phyloP scores from a whole-genome alignment of 495 filamentous ascomycete species.

The Paragyromitra xinjiangensis region DNA sequence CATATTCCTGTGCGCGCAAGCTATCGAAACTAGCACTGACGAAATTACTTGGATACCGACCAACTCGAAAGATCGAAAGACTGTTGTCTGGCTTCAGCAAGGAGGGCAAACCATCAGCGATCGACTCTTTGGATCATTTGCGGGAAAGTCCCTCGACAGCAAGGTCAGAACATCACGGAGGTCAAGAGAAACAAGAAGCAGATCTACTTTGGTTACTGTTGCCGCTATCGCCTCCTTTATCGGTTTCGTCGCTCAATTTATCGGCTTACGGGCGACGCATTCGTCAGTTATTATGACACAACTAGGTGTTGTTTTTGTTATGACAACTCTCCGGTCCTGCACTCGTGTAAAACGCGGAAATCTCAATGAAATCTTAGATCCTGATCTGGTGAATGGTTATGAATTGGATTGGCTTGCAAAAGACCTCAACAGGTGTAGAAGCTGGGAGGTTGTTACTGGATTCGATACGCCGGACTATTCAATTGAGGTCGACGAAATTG shows the following conservation, averaged over 20 bases:
- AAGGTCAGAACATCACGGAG: neutral
- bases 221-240: constrained; percentile 56
- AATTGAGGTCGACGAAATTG: constrained; percentile 58
- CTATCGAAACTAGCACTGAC: constrained; percentile 14
- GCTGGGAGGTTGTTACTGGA: constrained; percentile 9
- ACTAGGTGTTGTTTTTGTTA: constrained; percentile 61
- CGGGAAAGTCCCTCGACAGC: neutral
- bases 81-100: constrained; percentile 27
- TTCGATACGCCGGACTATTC: constrained; percentile 55
- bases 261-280: constrained; percentile 64
- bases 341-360: neutral
- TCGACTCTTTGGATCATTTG: constrained; percentile 37
- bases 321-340: constrained; percentile 57
- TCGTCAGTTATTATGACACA: constrained; percentile 63
- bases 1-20: constrained; percentile 36
- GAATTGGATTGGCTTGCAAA: constrained; percentile 27
- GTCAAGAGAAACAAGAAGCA: neutral
- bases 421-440: neutral
- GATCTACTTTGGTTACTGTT: neutral
- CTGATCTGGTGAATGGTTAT: constrained; percentile 5
- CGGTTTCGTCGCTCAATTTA: constrained; percentile 65
- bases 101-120: constrained; percentile 26
- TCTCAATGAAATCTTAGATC: neutral
- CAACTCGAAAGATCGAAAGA: neutral
- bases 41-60: constrained; percentile 26